Evolutionary conservation across 2,329 filamentous ascomycete species (phyloP).

Genomic region (Chaetomium strumarium): DNA sequence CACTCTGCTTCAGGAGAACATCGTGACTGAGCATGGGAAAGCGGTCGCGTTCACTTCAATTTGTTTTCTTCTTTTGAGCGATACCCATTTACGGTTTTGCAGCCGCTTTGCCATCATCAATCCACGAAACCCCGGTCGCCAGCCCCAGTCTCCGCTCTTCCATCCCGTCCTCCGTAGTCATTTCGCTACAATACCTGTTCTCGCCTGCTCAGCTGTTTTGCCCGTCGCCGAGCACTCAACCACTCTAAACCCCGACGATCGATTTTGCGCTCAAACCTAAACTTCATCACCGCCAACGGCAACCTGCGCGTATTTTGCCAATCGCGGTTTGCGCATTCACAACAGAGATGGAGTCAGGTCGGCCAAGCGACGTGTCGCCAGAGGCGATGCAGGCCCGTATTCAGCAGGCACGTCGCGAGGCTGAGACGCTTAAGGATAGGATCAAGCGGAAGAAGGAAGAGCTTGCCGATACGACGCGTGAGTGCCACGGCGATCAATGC

Average conservation of each 20-base stretch:
- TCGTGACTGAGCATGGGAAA: not conserved
- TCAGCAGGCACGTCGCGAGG: constrained; percentile 89
- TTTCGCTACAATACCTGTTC: constrained; percentile 26
- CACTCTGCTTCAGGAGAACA: not conserved
- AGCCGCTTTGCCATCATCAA: constrained; percentile 6
- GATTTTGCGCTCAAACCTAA: constrained; percentile 16
- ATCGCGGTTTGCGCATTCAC: constrained; percentile 12
- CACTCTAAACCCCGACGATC: constrained; percentile 6
- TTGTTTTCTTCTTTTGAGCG: not conserved
- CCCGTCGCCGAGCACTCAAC: constrained; percentile 19
- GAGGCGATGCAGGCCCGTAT: constrained; percentile 90
- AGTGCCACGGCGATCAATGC: constrained; percentile 38
- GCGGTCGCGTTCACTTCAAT: not conserved
- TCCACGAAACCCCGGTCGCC: constrained; percentile 10
- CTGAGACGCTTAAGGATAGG: constrained; percentile 93
- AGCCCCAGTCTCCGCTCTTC: constrained; percentile 23
- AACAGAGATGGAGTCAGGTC: constrained; percentile 46
- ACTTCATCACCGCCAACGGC: constrained; percentile 19
- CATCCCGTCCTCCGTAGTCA: constrained; percentile 21
- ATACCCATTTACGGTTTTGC: constrained; percentile 2
- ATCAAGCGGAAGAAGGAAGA: constrained; percentile 99
- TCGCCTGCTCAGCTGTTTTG: constrained; percentile 26
- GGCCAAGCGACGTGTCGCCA: constrained; percentile 58
- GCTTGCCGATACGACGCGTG: constrained; percentile 94
- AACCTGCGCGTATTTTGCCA: constrained; percentile 12